Evolutionary conservation across 371 early-diverging fungal species (phyloP).

Genomic region (Zancudomyces culisetae): DNA sequence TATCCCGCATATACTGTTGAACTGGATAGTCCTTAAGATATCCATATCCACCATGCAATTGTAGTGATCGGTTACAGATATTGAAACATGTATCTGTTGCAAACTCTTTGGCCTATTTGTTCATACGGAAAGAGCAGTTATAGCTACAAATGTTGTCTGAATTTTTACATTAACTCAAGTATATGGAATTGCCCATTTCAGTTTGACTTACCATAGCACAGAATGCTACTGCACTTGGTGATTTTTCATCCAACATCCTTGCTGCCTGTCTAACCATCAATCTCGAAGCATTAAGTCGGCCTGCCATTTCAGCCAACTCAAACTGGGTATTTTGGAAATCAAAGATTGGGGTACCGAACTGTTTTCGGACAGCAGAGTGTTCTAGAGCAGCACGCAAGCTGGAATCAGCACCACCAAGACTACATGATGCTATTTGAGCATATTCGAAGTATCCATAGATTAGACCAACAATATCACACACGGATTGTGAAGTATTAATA

Average conservation of each 20-base stretch:
- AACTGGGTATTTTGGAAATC: slow-evolving; percentile 34
- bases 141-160: background rate
- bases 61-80: slow-evolving; percentile 24
- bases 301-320: slow-evolving; percentile 40
- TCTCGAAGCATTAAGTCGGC: slow-evolving; percentile 26
- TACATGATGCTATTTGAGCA: slow-evolving; percentile 24
- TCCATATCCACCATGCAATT: slow-evolving; percentile 39
- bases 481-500: too few species aligned
- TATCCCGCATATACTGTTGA: slow-evolving; percentile 36
- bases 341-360: slow-evolving; percentile 28
- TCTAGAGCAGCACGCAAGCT: slow-evolving; percentile 32
- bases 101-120: slow-evolving; percentile 31
- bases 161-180: background rate
- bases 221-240: slow-evolving; percentile 15
- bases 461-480: background rate
- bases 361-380: slow-evolving; percentile 32
- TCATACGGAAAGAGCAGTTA: background rate
- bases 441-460: background rate
- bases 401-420: slow-evolving; percentile 40
- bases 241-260: slow-evolving; percentile 23
- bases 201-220: slow-evolving; percentile 13
- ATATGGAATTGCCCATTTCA: background rate
- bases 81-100: slow-evolving; percentile 36
- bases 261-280: slow-evolving; percentile 38
- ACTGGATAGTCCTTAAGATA: slow-evolving; percentile 36